Conservation (phyloP, 2,329 filamentous ascomycete genomes). For the Aspergillus pseudotamarii region DNA sequence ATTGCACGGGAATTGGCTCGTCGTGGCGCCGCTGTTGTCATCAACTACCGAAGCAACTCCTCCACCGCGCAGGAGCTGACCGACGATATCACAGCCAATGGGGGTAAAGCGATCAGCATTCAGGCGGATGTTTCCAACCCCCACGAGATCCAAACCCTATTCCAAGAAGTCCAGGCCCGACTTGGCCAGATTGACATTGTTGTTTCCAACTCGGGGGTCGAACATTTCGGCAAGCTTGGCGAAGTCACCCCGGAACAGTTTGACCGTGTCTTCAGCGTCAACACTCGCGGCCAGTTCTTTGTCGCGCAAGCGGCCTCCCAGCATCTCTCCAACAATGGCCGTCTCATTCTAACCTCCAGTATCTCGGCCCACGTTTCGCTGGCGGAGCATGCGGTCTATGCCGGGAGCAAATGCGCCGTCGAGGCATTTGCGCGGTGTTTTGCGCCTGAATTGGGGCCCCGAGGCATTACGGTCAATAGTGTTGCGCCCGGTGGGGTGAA, state of each 20-base stretch:
- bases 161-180: constrained; percentile 63
- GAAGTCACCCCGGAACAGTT: constrained; percentile 51
- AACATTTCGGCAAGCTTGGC: constrained; percentile 55
- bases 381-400: background rate
- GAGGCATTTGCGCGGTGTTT: constrained; percentile 43
- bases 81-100: constrained; percentile 48
- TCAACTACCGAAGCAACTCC: constrained; percentile 54
- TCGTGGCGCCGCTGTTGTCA: constrained; percentile 41
- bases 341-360: constrained; percentile 65
- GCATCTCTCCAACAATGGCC: constrained; percentile 68
- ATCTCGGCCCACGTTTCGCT: constrained; percentile 2
- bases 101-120: constrained; percentile 64
- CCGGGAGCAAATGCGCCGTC: background rate
- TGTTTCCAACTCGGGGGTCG: constrained; percentile 38
- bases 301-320: constrained; percentile 68
- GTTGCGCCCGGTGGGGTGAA: constrained; percentile 31
- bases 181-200: constrained; percentile 72
- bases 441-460: constrained; percentile 69
- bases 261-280: background rate
- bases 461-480: constrained; percentile 43
- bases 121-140: constrained; percentile 70
- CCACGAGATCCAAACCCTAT: constrained; percentile 63
- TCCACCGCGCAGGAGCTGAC: background rate
- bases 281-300: constrained; percentile 64
- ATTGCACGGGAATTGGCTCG: constrained; percentile 44